These are phyloP conservation scores for Puccinia hordei DNA, from an alignment of 1,284 basidiomycete species.

Conservation along the genomic window DNA sequence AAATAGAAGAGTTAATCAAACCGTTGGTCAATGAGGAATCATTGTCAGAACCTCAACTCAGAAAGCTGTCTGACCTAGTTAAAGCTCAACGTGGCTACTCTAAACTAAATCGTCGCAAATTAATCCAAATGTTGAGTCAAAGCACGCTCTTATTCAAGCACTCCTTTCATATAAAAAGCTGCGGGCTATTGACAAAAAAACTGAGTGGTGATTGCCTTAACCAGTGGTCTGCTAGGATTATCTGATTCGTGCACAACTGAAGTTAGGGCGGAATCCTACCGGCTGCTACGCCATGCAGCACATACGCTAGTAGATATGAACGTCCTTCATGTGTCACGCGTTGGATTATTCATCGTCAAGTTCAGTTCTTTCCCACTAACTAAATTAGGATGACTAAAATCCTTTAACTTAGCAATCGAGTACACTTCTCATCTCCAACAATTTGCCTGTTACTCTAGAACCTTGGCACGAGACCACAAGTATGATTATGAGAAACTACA, in stretches of 20 bases:
- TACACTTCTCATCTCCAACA: neutral
- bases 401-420: too few species aligned
- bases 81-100: slow-evolving; percentile 1
- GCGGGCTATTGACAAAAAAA: neutral
- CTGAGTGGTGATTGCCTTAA: neutral
- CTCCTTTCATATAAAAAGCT: neutral
- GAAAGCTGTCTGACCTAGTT: slow-evolving; percentile 40
- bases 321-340: neutral
- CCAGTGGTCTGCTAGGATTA: slow-evolving; percentile 39
- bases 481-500: slow-evolving; percentile 86
- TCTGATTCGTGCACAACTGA: slow-evolving; percentile 31
- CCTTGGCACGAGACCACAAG: slow-evolving; percentile 80
- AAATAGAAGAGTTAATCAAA: slow-evolving; percentile 30
- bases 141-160: neutral
- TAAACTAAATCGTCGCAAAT: slow-evolving; percentile 17
- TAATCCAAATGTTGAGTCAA: slow-evolving; percentile 40
- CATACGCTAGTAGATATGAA: slow-evolving; percentile 1
- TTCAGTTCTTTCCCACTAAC: neutral
- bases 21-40: neutral
- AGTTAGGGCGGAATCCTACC: slow-evolving; percentile 33
- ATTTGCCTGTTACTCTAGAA: slow-evolving; percentile 62
- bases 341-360: slow-evolving; percentile 43
- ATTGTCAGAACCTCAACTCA: slow-evolving; percentile 11
- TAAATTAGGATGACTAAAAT: neutral
- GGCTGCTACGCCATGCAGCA: slow-evolving; percentile 31